Evolutionary conservation across 2,329 filamentous ascomycete species (phyloP).

Genomic region (Sarocladium brachiariae): DNA sequence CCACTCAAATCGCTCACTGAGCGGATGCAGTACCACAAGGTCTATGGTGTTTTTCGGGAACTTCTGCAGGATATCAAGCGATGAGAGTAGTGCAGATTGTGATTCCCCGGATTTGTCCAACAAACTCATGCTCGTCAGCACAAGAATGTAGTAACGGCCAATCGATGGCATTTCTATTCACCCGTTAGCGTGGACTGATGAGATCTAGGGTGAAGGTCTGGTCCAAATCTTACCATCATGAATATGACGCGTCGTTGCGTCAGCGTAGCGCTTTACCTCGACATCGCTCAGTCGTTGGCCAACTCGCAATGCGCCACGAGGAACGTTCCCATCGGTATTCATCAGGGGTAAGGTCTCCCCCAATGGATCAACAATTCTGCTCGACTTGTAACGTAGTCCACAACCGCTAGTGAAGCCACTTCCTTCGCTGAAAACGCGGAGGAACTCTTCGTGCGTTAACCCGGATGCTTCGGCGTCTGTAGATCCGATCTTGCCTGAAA

Average conservation of each 20-base stretch:
- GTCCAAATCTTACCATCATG: conserved; percentile 12
- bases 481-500: conserved; percentile 14
- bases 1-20: conserved; percentile 12
- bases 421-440: conserved; percentile 13
- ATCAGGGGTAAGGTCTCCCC: neutral
- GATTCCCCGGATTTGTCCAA: conserved; percentile 5
- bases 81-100: conserved; percentile 1
- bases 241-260: conserved; percentile 10
- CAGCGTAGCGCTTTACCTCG: conserved; percentile 11
- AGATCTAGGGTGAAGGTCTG: neutral
- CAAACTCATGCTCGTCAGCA: conserved; percentile 9
- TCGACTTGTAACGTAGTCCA: conserved; percentile 11
- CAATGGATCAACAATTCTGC: conserved; percentile 2
- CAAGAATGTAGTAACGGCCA: conserved; percentile 11
- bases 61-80: conserved; percentile 3
- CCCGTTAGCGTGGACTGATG: neutral
- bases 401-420: conserved; percentile 13
- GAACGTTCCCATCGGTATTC: neutral
- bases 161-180: conserved; percentile 11
- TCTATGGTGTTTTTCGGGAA: conserved; percentile 9
- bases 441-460: conserved; percentile 16
- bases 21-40: conserved; percentile 11
- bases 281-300: conserved; percentile 10
- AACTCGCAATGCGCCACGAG: conserved; percentile 8
- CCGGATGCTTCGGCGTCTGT: conserved; percentile 9